A percentile compares a stretch with the other conserved stretches of the same genome.
phyloP scores from a whole-genome alignment of 2,329 filamentous ascomycete genomes.

The Aschersonia sp. region DNA sequence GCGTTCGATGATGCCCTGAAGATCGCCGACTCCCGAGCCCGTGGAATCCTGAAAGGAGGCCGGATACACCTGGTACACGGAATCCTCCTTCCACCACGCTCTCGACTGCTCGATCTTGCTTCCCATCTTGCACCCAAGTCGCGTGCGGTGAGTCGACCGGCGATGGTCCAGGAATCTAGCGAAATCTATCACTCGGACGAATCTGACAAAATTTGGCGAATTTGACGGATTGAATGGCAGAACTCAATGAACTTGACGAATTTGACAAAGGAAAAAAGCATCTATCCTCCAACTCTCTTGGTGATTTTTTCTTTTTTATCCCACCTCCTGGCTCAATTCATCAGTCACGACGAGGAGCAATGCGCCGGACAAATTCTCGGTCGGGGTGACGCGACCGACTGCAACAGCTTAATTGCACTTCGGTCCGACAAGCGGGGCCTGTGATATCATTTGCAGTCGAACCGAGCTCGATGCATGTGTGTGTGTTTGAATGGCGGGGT shows the following conservation, averaged over 20 bases:
- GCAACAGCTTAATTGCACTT: not conserved
- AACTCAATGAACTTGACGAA: no score
- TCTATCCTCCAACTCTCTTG: no score
- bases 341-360: not conserved
- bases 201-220: no score
- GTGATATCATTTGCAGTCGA: not conserved
- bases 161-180: no score
- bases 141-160: not conserved
- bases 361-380: not conserved
- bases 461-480: not conserved
- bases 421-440: slow-evolving; percentile 1
- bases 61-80: slow-evolving; percentile 47
- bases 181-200: no score
- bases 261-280: no score
- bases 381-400: not conserved
- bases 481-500: not conserved
- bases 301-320: not conserved
- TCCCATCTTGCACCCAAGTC: slow-evolving; percentile 8
- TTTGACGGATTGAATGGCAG: no score
- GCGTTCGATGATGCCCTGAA: slow-evolving; percentile 41
- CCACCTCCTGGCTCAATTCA: not conserved
- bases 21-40: slow-evolving; percentile 38
- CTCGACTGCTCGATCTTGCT: slow-evolving; percentile 10
- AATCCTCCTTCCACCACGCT: slow-evolving; percentile 45
- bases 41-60: slow-evolving; percentile 46